Evolutionary conservation across 2,329 filamentous ascomycete genomes (phyloP), one percentile per base, ranked within the genome.

Genomic region (Botrytis porri): DNA sequence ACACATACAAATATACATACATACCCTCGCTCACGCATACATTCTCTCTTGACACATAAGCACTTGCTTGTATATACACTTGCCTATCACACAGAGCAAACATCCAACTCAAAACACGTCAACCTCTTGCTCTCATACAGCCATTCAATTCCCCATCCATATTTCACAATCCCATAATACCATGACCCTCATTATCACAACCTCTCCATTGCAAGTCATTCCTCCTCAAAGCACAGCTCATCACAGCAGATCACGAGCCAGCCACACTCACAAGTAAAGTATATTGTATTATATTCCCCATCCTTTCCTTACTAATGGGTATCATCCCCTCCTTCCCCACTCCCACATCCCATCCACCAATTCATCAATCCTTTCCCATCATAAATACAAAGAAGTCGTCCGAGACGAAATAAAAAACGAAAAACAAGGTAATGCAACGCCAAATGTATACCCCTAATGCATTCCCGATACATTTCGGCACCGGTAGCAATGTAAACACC

Each of bases 331-430:
- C 32, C 59, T 16, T 37, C 32, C 22, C 59, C 59, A 32, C 25
- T 61, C 3, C 22, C 35, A 35, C 22, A 16, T 25, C 22, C 54
- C 54, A 59, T 59, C 54, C 18, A 35, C 32, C 20, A 60, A 60
- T 25, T 9, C 32, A 60, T 25, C 59, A 37, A 37, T 2, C 32
- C 35, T 25, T 61, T 61, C 59, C 35, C 35, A 61, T 37, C 35
- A 61, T 61, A 61, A 61, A n/a, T 61, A 61, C 59, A 39, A 37
- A 61, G 59, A 39, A 39, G n/a, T 54, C 51, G 51, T 54, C 51
- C 51, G 39, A 37, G 35, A 25, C 22, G 20, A 39, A 39, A 35
- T 25, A 16, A 12, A 61, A 25, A 37, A 12, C 8, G 22, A 25
- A n/a, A 39, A 61, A 39, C 22, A 6, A 37, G 59, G 7, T 25